These are phyloP conservation scores for Candida nemodendra DNA, from an alignment of 805 yeast species.

Conservation along the genomic window DNA sequence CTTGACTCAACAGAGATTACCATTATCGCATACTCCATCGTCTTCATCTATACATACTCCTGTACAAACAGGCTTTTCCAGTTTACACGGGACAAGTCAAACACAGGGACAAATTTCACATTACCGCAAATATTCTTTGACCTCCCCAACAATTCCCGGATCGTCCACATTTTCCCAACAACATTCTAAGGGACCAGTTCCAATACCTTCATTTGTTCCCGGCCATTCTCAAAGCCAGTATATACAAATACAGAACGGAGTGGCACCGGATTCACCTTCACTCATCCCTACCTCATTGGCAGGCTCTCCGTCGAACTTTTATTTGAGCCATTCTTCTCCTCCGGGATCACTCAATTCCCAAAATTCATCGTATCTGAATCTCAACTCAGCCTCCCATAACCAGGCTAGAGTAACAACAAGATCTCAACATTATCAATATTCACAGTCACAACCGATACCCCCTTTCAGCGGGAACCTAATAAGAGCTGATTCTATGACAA, in stretches of 20 bases:
- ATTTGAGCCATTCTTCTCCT: constrained; percentile 53
- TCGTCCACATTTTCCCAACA: constrained; percentile 7
- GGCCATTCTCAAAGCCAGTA: constrained; percentile 4
- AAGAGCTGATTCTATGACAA: constrained; percentile 23
- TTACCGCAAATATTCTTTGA: constrained; percentile 19
- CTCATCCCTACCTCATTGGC: constrained; percentile 51
- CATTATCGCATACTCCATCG: constrained; percentile 10
- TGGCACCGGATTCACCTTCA: constrained; percentile 50
- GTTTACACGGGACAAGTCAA: constrained; percentile 6
- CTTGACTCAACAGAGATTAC: constrained; percentile 21
- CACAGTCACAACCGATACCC: constrained; percentile 14
- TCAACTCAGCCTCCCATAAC: constrained; percentile 10
- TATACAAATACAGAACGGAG: constrained; percentile 10
- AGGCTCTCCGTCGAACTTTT: constrained; percentile 55
- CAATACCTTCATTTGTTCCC: not conserved
- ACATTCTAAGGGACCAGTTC: constrained; percentile 1
- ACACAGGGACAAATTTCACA: constrained; percentile 7
- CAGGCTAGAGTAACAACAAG: constrained; percentile 19
- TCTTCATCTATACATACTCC: constrained; percentile 3
- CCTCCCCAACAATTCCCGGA: constrained; percentile 17
- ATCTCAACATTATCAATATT: constrained; percentile 12
- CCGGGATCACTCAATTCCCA: constrained; percentile 38
- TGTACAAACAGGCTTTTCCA: constrained; percentile 2
- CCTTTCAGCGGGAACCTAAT: constrained; percentile 7
- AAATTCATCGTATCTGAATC: constrained; percentile 21